Percentiles rank a stretch among this genome's conserved stretches.
Conservation (phyloP, 768 basidiomycete genomes). For the Agrocybe praecox region DNA sequence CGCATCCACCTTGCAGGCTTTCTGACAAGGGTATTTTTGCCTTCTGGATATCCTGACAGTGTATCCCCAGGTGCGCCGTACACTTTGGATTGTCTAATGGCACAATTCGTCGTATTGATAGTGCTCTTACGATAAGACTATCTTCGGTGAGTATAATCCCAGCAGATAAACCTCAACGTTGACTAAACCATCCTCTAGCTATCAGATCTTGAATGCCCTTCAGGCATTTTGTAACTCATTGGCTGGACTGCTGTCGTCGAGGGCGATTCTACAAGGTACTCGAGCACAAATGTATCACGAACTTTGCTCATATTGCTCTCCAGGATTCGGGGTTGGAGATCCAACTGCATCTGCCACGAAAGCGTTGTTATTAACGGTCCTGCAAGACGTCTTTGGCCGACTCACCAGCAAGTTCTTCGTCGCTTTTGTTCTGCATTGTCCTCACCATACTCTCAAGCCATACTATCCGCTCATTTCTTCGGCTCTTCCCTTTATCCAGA, state of each 20-base stretch:
- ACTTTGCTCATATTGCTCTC: too few relatives aligned
- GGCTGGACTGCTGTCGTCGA: slow-evolving; percentile 61
- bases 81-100: background rate
- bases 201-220: slow-evolving; percentile 65
- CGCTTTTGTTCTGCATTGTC: background rate
- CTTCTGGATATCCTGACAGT: slow-evolving; percentile 60
- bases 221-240: slow-evolving; percentile 75
- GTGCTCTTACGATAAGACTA: slow-evolving; percentile 42
- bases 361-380: slow-evolving; percentile 63
- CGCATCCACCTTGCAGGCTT: slow-evolving; percentile 23
- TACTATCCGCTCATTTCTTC: slow-evolving; percentile 60
- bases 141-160: slow-evolving; percentile 40
- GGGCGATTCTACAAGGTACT: slow-evolving; percentile 72
- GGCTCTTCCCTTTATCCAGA: slow-evolving; percentile 70
- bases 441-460: slow-evolving; percentile 42
- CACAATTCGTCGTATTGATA: slow-evolving; percentile 18
- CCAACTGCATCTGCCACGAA: slow-evolving; percentile 66
- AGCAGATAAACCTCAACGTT: slow-evolving; percentile 1
- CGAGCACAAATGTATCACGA: too few relatives aligned
- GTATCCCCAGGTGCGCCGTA: slow-evolving; percentile 55
- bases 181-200: slow-evolving; percentile 39
- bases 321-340: slow-evolving; percentile 73
- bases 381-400: slow-evolving; percentile 67
- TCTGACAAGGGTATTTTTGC: slow-evolving; percentile 54
- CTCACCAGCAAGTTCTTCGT: slow-evolving; percentile 52